Base-by-base conservation (phyloP, 2,329 filamentous ascomycete species). In the Epichloe glyceriae region DNA sequence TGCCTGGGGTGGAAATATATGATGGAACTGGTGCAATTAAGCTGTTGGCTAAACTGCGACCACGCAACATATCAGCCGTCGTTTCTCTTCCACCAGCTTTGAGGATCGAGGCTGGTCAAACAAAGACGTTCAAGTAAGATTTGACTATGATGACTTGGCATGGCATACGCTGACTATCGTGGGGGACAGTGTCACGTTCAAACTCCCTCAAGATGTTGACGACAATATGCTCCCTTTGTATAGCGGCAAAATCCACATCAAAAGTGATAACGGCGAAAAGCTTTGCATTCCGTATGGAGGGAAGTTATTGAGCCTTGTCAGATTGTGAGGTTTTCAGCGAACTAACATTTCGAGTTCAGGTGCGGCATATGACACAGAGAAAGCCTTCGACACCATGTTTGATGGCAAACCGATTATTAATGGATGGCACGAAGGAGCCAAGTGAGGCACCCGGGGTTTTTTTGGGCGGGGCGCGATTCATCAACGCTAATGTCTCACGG, bases 221-320 rank as follows among this genome's bases (percentile, higher is more conserved):
- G 65, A 67, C 17, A 61, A 66, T 22, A 58, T 60, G 41, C 56
- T 74, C 42, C 71, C 70, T 0, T 54, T 73, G 4, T 73, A 74
- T 52, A 65, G 69, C 39, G 72, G 72, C 19, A 73, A 73, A 54
- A 60, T 74, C 20, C 62, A 66, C 50, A 56, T 74, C 19, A 61
- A 60, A 4, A 67, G 67, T n/a, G 62, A 63, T 42, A 67, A 69
- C 37, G 65, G 65, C 7, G 72, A 73, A 50, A 55, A 62, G 12
- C 59, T 73, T 2, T 65, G 65, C 7, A 63, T 74, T 19, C 70
- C 70, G 1, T 74, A 74, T 46, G 65, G 64, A 59, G 65, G 65
- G 62, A 53, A 44, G 57, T 52, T 30, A 17, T 19, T 8, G 11
- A 14, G 12, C 19, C 11, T 38, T 56, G 2, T 56, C 20, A 19